Base-by-base conservation (phyloP, 768 basidiomycete species). In the Auricularia sp. region DNA sequence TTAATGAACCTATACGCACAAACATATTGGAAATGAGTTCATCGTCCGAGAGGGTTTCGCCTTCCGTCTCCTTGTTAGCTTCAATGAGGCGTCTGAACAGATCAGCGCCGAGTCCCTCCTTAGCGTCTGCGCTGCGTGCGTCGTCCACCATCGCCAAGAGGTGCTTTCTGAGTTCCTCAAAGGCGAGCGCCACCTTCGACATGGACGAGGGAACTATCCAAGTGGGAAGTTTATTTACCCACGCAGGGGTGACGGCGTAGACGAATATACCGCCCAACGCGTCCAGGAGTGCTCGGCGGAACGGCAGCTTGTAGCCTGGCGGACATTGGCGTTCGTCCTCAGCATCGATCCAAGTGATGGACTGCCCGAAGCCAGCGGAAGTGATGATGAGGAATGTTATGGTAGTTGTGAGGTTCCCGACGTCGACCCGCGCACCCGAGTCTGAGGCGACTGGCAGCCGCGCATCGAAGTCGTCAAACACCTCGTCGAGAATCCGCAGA, bases 11-110 rank as follows among this genome's bases (percentile, higher is more conserved):
- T 10, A 7, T 16, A 71, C 79, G 67, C 68, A 82, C 82, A 68
- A 81, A 83, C 61, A 79, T 77, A 65, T 83, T 75, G 3, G 81
- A 82, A 5, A 82, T 67, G 13, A 83, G 64, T 63, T 83, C 81
- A 14, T 73, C 78, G 44, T 83, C 81, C 1, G 76, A 77, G 39
- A 83, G 63, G 65, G 66, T 74, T 64, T 75, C 67, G 13, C 66
- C 69, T 2, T 66, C 65, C 11, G 71, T 71, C 2, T 75, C 76
- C 62, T 76, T 79, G 68, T 81, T 83, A 0, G 82, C 81, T 65
- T 78, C 75, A 6, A 83, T 80, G 33, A 83, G 69, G 65, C 79
- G 80, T 24, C 74, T 73, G 45, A 83, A 68, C 54, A 83, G 71
- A 14, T 79, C 78, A 36, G 78, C 73, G 33, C 78, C 73, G 6